Evolutionary conservation across 495 filamentous ascomycete genomes (phyloP).

Genomic region (Neurospora sp.): DNA sequence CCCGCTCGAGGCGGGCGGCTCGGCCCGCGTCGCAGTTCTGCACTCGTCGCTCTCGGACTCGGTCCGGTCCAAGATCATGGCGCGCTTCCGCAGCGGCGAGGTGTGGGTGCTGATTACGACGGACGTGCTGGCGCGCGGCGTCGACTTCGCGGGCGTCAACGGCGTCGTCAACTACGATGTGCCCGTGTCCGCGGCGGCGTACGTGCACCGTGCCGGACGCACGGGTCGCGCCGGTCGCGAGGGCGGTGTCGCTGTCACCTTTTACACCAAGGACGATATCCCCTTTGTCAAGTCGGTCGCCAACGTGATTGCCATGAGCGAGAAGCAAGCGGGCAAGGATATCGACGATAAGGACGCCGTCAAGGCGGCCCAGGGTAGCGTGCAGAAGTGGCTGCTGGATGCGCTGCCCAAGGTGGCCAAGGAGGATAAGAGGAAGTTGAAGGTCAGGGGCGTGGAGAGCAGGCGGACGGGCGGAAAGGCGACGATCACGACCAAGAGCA

Average conservation of each 20-base stretch:
- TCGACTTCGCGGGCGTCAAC: constrained; percentile 88
- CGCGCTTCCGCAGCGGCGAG: constrained; percentile 80
- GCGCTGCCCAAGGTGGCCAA: constrained; percentile 74
- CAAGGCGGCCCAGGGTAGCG: constrained; percentile 10
- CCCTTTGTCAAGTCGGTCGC: constrained; percentile 84
- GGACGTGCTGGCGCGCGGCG: constrained; percentile 78
- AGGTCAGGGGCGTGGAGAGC: constrained; percentile 71
- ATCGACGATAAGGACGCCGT: constrained; percentile 19
- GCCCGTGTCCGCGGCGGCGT: too few species aligned
- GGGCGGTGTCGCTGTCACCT: constrained; percentile 85
- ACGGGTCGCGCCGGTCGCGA: constrained; percentile 82
- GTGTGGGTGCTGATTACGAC: constrained; percentile 96
- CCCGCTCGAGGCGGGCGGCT: constrained; percentile 74
- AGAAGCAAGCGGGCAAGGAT: constrained; percentile 51
- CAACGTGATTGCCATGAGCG: constrained; percentile 78
- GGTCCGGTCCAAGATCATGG: constrained; percentile 69
- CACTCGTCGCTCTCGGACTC: constrained; percentile 77
- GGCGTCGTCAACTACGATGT: constrained; percentile 12
- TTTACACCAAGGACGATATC: constrained; percentile 92
- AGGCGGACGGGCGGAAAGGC: constrained; percentile 41
- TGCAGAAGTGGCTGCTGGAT: constrained; percentile 85
- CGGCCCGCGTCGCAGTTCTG: constrained; percentile 76
- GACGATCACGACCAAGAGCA: constrained; percentile 86
- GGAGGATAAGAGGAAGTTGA: constrained; percentile 71
- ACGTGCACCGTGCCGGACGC: constrained; percentile 64